These are phyloP conservation scores for Aspergillus jensenii DNA, from an alignment of 2,329 filamentous ascomycete genomes.

Conservation along the genomic window DNA sequence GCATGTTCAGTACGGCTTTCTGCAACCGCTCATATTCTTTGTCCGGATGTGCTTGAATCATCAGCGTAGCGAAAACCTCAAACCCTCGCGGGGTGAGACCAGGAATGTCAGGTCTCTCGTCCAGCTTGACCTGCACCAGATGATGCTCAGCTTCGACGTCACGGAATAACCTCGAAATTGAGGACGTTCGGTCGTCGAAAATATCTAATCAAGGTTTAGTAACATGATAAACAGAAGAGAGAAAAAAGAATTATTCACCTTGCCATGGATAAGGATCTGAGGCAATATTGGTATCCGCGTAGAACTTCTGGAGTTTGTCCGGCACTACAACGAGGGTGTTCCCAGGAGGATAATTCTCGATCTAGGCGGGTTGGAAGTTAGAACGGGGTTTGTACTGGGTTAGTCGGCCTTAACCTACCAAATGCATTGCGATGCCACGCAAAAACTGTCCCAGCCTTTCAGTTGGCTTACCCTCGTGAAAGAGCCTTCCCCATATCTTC, in stretches of 20 bases:
- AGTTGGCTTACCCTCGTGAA: constrained; percentile 68
- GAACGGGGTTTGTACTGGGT: neutral
- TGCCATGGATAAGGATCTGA: constrained; percentile 69
- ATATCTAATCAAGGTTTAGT: constrained; percentile 44
- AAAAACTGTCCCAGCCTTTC: constrained; percentile 68
- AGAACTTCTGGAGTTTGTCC: constrained; percentile 72
- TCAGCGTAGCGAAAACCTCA: constrained; percentile 67
- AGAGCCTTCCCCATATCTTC: constrained; percentile 74
- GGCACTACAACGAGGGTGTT: constrained; percentile 72
- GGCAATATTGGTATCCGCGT: constrained; percentile 63
- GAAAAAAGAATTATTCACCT: constrained; percentile 44
- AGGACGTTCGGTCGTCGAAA: constrained; percentile 54
- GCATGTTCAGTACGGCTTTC: constrained; percentile 67
- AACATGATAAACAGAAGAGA: neutral
- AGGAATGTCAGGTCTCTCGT: constrained; percentile 59
- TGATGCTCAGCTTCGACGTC: constrained; percentile 60
- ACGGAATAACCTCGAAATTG: constrained; percentile 60
- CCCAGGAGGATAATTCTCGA: constrained; percentile 67
- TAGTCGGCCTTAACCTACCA: constrained; percentile 53
- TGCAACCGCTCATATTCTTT: constrained; percentile 70
- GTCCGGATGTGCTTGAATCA: constrained; percentile 75
- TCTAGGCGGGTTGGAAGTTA: constrained; percentile 44
- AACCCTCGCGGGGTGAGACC: constrained; percentile 69
- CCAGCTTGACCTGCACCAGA: constrained; percentile 57
- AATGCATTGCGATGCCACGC: constrained; percentile 69